These are phyloP conservation scores for Trypanosoma brucei DNA, from an alignment of 208 protist species.

Conservation along the genomic window DNA sequence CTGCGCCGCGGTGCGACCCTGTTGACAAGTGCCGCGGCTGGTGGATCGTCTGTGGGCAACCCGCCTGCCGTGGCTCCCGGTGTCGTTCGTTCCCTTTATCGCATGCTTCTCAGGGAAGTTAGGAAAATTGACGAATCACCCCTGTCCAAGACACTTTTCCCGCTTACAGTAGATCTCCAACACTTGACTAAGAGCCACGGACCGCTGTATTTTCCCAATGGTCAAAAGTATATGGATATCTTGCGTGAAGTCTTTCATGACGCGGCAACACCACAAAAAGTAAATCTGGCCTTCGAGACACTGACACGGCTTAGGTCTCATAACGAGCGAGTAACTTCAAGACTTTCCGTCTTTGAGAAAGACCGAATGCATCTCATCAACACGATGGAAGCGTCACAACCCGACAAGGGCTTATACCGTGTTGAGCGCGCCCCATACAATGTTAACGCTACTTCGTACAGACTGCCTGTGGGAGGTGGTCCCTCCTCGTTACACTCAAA, in stretches of 20 bases:
- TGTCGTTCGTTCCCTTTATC: constrained; percentile 69
- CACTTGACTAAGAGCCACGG: constrained; percentile 34
- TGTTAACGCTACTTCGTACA: constrained; percentile 17
- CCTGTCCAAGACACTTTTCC: constrained; percentile 68
- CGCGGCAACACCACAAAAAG: constrained; percentile 22
- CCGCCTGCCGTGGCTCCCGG: constrained; percentile 48
- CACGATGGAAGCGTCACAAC: constrained; percentile 25
- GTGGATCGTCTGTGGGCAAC: constrained; percentile 20
- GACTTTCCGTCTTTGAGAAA: constrained; percentile 42
- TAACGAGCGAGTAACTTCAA: constrained; percentile 50
- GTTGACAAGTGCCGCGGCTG: neutral
- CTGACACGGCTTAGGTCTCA: constrained; percentile 67
- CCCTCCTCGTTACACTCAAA: constrained; percentile 34
- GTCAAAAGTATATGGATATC: constrained; percentile 42
- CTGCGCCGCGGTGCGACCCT: constrained; percentile 6
- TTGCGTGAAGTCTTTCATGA: constrained; percentile 59
- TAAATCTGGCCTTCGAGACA: constrained; percentile 68
- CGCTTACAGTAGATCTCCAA: constrained; percentile 61
- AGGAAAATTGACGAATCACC: constrained; percentile 52
- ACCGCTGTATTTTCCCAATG: constrained; percentile 53
- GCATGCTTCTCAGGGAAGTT: constrained; percentile 59
- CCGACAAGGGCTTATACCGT: constrained; percentile 34
- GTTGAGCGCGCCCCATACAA: constrained; percentile 30
- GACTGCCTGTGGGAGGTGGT: constrained; percentile 31
- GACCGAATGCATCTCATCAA: constrained; percentile 41